Evolutionary conservation across 371 early-diverging fungal species (phyloP), one percentile per base, ranked within the genome.

Genomic region (Agmasoma carcini): DNA sequence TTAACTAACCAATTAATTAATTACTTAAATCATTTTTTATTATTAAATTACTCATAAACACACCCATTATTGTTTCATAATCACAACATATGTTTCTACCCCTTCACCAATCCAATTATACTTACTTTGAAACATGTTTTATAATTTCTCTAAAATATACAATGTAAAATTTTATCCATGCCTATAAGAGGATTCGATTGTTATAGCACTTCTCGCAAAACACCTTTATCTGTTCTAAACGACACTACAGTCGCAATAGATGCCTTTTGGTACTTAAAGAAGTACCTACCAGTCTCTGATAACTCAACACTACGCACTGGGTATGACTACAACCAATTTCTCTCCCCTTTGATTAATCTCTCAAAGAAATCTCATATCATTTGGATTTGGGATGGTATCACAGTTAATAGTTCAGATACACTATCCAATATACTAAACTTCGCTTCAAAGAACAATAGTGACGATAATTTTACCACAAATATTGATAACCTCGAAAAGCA

Each of bases 351-450:
- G 15, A 15, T 45, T 3, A 29, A 39, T 9, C 41, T 61, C 17
- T 26, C 33, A 14, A 55, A 61, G 41, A 65, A 54, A 2, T 43
- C 62, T 17, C 27, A 61, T 26, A 25, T 70, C 11, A 33, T 73
- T n/a, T 73, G 67, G 67, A 55, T 73, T 37, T 73, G 73, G 73
- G 68, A 67, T 33, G 73, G 73, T 41, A 44, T 73, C 1, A 17
- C 27, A 1, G 36, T 58, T 15, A 59, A 57, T 17, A 60, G 30
- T 20, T 33, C 38, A 6, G 17, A 23, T 15, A 19, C 17, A 38
- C 17, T 6, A n/a, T 12, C 14, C 2, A 26, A 38, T 20, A 41
- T n/a, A n/a, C n/a, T n/a, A n/a, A n/a, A n/a, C n/a, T n/a, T n/a
- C n/a, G n/a, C n/a, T n/a, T n/a, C n/a, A n/a, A n/a, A n/a, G n/a